Conservation (phyloP, 345 rosid genomes). For the Populus pruinosa region DNA sequence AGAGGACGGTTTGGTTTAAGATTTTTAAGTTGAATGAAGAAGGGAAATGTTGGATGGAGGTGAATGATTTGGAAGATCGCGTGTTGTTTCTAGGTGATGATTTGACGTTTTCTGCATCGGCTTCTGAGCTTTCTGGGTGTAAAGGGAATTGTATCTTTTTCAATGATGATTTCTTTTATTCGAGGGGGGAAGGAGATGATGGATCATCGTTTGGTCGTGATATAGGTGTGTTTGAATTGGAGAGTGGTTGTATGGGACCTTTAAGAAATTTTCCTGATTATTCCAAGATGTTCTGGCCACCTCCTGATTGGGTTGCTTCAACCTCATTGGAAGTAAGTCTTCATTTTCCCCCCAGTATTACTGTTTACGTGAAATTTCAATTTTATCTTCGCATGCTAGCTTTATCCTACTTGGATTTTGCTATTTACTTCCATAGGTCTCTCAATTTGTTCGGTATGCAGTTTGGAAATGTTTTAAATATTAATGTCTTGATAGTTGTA, state of each 20-base stretch:
- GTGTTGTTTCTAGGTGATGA: slow-evolving; percentile 91
- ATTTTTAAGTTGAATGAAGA: slow-evolving; percentile 52
- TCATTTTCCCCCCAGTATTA: background rate
- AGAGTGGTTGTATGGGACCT: slow-evolving; percentile 44
- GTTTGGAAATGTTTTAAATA: background rate
- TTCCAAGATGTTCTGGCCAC: slow-evolving; percentile 82
- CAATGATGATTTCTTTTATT: slow-evolving; percentile 45
- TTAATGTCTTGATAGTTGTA: background rate
- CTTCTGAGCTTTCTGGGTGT: slow-evolving; percentile 41
- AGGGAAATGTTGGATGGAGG: slow-evolving; percentile 52
- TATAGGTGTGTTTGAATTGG: slow-evolving; percentile 67
- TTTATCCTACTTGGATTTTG: background rate
- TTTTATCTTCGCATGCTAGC: background rate
- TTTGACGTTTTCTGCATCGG: slow-evolving; percentile 58
- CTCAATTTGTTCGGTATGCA: background rate
- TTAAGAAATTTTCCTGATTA: slow-evolving; percentile 43
- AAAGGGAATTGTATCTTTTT: slow-evolving; percentile 65
- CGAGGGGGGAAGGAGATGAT: slow-evolving; percentile 29
- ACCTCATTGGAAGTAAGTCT: slow-evolving; percentile 46
- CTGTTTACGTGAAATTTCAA: background rate
- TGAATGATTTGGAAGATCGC: slow-evolving; percentile 44
- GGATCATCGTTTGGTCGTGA: slow-evolving; percentile 31
- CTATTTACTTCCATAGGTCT: background rate
- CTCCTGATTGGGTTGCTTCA: slow-evolving; percentile 63
- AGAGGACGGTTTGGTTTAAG: slow-evolving; percentile 73